A percentile compares a stretch with the other conserved stretches of the same genome.
Conservation (phyloP, 139 green algal genomes). For the Chlamydomonas incerta region DNA sequence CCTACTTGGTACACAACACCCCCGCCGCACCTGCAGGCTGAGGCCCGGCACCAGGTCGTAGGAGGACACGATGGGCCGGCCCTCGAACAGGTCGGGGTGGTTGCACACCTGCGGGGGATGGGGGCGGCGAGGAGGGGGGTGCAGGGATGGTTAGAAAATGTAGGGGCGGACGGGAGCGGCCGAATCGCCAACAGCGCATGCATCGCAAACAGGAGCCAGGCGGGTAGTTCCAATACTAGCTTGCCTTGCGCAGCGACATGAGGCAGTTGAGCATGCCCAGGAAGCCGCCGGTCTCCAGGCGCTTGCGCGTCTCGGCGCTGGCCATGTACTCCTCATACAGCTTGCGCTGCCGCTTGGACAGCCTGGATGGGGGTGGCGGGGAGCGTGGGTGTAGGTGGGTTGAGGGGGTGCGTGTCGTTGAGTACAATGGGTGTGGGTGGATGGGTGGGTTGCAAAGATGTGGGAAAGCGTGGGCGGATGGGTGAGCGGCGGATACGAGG, state of each 20-base stretch:
- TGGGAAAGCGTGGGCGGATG: no score
- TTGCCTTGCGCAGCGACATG: slow-evolving; percentile 99
- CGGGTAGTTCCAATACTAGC: no score
- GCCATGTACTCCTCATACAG: slow-evolving; percentile 99
- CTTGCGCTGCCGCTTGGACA: slow-evolving; percentile 75
- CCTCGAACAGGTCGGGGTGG: slow-evolving; percentile 98
- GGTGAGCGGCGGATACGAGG: no score
- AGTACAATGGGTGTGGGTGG: no score
- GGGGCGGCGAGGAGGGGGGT: neutral
- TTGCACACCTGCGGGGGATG: slow-evolving; percentile 91
- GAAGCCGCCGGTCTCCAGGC: slow-evolving; percentile 80
- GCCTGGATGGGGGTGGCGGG: slow-evolving; percentile 4
- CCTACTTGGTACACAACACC: no score
- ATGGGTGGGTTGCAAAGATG: no score
- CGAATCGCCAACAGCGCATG: no score
- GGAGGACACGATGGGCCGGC: slow-evolving; percentile 88
- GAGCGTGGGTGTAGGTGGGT: no score
- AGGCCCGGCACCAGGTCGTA: slow-evolving; percentile 83
- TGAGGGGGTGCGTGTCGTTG: no score
- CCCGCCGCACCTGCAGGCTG: slow-evolving; percentile 45
- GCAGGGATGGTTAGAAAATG: no score
- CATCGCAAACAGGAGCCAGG: no score
- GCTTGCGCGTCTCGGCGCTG: slow-evolving; percentile 67
- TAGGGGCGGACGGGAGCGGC: no score
- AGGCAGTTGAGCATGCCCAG: slow-evolving; percentile 97